Evolutionary conservation across 257 asterid species (phyloP).

Genomic region (Thymus mandschuricus): DNA sequence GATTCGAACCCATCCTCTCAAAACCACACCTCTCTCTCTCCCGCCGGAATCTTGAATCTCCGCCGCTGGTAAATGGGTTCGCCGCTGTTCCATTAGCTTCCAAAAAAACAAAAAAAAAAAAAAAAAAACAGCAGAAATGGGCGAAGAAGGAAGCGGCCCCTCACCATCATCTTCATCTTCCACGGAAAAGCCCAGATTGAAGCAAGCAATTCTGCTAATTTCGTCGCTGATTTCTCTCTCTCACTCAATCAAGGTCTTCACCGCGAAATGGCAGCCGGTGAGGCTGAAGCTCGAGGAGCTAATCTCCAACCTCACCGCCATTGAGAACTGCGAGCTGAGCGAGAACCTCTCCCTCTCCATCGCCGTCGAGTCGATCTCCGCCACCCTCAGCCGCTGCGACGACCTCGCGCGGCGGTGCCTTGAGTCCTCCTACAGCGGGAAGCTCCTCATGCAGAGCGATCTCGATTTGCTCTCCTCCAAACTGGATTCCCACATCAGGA

Average conservation of each 20-base stretch:
- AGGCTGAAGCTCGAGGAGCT: constrained; percentile 75
- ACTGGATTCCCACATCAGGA: constrained; percentile 52
- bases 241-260: constrained; percentile 64
- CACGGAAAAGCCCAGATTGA: constrained; percentile 37
- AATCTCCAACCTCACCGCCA: constrained; percentile 60
- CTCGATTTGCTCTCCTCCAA: constrained; percentile 63
- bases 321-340: constrained; percentile 59
- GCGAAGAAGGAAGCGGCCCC: constrained; percentile 38
- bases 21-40: constrained; percentile 27
- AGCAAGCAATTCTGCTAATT: constrained; percentile 44
- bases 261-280: constrained; percentile 68
- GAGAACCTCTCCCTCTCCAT: constrained; percentile 52
- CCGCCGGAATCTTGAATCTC: constrained; percentile 48
- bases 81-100: constrained; percentile 14
- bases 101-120: neutral
- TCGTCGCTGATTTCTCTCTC: constrained; percentile 70
- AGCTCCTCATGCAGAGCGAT: constrained; percentile 91
- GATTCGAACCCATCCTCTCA: constrained; percentile 26
- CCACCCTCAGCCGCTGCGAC: constrained; percentile 50
- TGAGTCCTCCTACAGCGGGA: constrained; percentile 67
- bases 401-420: constrained; percentile 58
- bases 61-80: constrained; percentile 38
- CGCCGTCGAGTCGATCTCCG: constrained; percentile 54
- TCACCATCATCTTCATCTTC: constrained; percentile 23
- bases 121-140: constrained; percentile 36